Evolutionary conservation across 2,329 filamentous ascomycete genomes (phyloP), one percentile per base, ranked within the genome.

Genomic region (Zalaria sp.): DNA sequence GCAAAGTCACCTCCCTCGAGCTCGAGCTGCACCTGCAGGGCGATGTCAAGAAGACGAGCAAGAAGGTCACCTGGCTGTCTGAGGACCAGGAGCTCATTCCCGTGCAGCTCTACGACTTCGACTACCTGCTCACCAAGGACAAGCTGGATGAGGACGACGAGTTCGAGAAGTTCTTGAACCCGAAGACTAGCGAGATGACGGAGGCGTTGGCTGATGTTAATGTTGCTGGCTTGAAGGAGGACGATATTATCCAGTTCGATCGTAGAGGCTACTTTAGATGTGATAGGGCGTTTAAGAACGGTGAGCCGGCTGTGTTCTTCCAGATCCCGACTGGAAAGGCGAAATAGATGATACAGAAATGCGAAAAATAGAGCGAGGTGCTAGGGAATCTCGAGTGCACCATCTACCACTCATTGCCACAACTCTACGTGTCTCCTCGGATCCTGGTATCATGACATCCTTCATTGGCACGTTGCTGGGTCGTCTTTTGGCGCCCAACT

Each of bases 21-120:
- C 70, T 91, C 41, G 85, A 94, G 64, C 76, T 95, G n/a, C 82
- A 96, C 62, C 75, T 95, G 39, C 77, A 83, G 53, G 88, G 89
- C 43, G 89, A 96, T 60, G 84, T 96, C 62, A 94, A 93, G 71
- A 81, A 84, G 57, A 96, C 89, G 0, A 79, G 86, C 56, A 95
- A 95, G 77, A 96, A 96, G 72, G 77, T 96, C 32, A 95, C 88
- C 1, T 96, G 89, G 89, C 68, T 96, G 38, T 81, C 85, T 1
- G 75, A 73, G 1, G 76, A 84, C 50, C 83, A 89, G 65, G 75
- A 82, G 44, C 73, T 94, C 0, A 71, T 93, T 9, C 78, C 80
- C 5, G 79, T 91, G 25, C 84, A 94, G 62, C 73, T 94, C 7
- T 89, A 88, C 64, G 87, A 95, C 52, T 96, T 95, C 59, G 89